These are phyloP conservation scores for Pichia sp. DNA, from an alignment of 1,139 yeast species.

Conservation along the genomic window DNA sequence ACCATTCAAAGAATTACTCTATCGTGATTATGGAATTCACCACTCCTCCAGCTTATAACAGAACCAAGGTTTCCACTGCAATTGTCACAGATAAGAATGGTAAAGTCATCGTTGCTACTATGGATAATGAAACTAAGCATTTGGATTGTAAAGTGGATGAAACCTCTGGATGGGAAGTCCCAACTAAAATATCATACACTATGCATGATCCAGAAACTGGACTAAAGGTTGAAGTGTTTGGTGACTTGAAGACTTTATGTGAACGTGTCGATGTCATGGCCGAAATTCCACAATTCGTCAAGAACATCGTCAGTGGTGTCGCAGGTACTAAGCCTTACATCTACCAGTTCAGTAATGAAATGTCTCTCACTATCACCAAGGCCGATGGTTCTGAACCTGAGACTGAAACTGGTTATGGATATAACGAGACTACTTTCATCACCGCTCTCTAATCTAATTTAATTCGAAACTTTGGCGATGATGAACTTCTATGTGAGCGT, in stretches of 20 bases:
- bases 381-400: slow-evolving; percentile 27
- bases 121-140: slow-evolving; percentile 62
- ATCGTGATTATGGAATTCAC: slow-evolving; percentile 93
- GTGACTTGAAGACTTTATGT: slow-evolving; percentile 51
- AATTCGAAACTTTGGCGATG: too few relatives aligned
- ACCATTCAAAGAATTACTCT: slow-evolving; percentile 67
- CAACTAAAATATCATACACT: slow-evolving; percentile 56
- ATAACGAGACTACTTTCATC: slow-evolving; percentile 80
- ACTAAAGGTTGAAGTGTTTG: slow-evolving; percentile 39
- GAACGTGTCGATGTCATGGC: slow-evolving; percentile 98
- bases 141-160: slow-evolving; percentile 54
- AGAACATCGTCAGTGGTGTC: slow-evolving; percentile 86
- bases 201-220: slow-evolving; percentile 35
- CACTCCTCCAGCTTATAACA: slow-evolving; percentile 86
- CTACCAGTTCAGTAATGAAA: slow-evolving; percentile 74
- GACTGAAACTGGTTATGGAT: slow-evolving; percentile 61
- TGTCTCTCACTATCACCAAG: slow-evolving; percentile 30
- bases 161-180: slow-evolving; percentile 91
- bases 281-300: slow-evolving; percentile 90
- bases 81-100: slow-evolving; percentile 56
- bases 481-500: too few relatives aligned
- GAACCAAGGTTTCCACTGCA: slow-evolving; percentile 74
- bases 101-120: slow-evolving; percentile 57
- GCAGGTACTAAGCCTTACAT: slow-evolving; percentile 95
- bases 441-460: slow-evolving; percentile 29